Evolutionary conservation across 805 yeast species (phyloP).

Genomic region (Saccharomycopsis sp.): DNA sequence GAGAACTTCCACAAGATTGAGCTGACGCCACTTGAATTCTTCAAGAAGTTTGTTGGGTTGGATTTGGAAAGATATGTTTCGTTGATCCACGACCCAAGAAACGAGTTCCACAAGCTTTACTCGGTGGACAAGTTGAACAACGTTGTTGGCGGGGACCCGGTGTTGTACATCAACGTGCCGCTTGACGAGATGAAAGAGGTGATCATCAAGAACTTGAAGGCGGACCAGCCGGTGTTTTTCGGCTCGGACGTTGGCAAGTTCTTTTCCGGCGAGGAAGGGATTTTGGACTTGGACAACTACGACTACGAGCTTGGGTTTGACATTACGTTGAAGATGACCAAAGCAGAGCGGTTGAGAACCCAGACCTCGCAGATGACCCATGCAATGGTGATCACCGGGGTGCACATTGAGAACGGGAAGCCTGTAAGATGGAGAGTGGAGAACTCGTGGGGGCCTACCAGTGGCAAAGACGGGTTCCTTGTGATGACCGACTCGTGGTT

Average conservation of each 20-base stretch:
- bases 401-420: slow-evolving; percentile 55
- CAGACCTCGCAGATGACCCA: slow-evolving; percentile 79
- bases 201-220: slow-evolving; percentile 59
- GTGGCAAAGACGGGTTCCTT: slow-evolving; percentile 60
- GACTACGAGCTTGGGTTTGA: slow-evolving; percentile 50
- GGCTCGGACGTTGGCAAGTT: slow-evolving; percentile 86
- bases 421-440: slow-evolving; percentile 67
- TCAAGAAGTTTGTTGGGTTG: slow-evolving; percentile 42
- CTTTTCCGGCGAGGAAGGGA: slow-evolving; percentile 52
- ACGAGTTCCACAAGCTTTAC: slow-evolving; percentile 51
- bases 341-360: slow-evolving; percentile 62
- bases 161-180: slow-evolving; percentile 61
- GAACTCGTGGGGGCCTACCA: slow-evolving; percentile 68
- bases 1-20: slow-evolving; percentile 39
- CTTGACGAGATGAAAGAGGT: slow-evolving; percentile 47
- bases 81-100: slow-evolving; percentile 75
- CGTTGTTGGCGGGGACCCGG: slow-evolving; percentile 59
- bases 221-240: slow-evolving; percentile 74
- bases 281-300: slow-evolving; percentile 65
- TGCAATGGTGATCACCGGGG: slow-evolving; percentile 82
- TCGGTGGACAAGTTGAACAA: slow-evolving; percentile 71
- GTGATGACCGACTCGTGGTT: slow-evolving; percentile 68
- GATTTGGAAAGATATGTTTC: slow-evolving; percentile 48
- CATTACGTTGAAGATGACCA: slow-evolving; percentile 41
- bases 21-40: slow-evolving; percentile 61